phyloP scores from a whole-genome alignment of 768 basidiomycete genomes.

The Boletus insuetus region DNA sequence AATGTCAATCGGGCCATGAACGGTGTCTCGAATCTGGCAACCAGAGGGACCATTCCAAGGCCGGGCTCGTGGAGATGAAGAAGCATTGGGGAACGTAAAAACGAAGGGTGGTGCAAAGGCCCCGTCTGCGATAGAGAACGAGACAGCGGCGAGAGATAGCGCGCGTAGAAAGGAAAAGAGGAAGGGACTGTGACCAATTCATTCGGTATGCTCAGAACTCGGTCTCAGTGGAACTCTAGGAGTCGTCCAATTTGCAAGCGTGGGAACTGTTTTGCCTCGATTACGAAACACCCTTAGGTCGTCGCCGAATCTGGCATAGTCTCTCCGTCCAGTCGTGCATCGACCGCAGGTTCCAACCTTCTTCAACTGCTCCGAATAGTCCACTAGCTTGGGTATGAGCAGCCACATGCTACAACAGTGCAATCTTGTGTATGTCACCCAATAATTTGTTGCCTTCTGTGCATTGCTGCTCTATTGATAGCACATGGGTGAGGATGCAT shows the following conservation, averaged over 20 bases:
- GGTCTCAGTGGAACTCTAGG: constrained; percentile 1
- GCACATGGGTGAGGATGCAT: too few relatives aligned
- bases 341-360: neutral
- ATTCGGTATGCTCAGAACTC: constrained; percentile 27
- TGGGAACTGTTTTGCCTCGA: too few relatives aligned
- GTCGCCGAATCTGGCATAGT: too few relatives aligned
- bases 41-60: constrained; percentile 20
- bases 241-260: too few relatives aligned
- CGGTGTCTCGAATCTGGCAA: neutral
- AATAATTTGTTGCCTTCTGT: too few relatives aligned
- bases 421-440: too few relatives aligned
- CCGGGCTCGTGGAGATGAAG: constrained; percentile 27
- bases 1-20: constrained; percentile 10
- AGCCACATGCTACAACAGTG: too few relatives aligned
- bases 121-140: constrained; percentile 15
- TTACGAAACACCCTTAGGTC: too few relatives aligned
- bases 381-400: too few relatives aligned
- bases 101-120: constrained; percentile 8
- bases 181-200: constrained; percentile 28
- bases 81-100: constrained; percentile 17
- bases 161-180: constrained; percentile 19
- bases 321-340: too few relatives aligned
- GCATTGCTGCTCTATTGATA: too few relatives aligned
- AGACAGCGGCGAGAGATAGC: neutral
- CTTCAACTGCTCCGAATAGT: too few relatives aligned